Evolutionary conservation across 148 eudicot genomes (phyloP).

Genomic region (Rhododendron henanense): DNA sequence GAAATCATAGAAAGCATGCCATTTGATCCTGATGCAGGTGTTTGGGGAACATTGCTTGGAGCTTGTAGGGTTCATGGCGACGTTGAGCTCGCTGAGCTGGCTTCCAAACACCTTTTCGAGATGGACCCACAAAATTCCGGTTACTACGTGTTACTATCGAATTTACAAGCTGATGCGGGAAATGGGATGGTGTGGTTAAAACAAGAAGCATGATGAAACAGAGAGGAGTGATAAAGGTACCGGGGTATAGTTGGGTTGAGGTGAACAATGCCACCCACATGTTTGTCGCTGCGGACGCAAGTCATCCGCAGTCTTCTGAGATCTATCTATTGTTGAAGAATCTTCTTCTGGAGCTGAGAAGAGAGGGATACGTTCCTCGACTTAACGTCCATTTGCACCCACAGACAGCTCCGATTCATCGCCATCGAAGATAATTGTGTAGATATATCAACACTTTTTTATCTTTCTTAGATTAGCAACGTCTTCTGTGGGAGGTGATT

Average conservation of each 20-base stretch:
- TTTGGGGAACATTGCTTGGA: background rate
- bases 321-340: background rate
- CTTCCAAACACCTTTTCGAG: background rate
- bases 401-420: background rate
- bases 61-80: background rate
- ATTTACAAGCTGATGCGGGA: background rate
- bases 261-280: constrained; percentile 1
- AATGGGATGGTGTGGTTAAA: background rate
- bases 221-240: background rate
- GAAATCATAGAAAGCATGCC: background rate
- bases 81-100: background rate
- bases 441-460: no score
- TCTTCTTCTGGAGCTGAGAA: background rate
- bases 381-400: background rate
- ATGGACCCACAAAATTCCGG: background rate
- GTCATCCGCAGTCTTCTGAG: constrained; percentile 1
- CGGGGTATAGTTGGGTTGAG: background rate
- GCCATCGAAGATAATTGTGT: background rate
- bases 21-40: background rate
- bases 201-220: background rate
- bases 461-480: no score
- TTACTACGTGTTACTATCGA: background rate
- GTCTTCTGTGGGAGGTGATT: no score
- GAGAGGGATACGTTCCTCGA: background rate
- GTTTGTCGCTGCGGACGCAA: background rate